Base-by-base conservation (phyloP, 148 eudicot species). In the Nyssa sinensis region DNA sequence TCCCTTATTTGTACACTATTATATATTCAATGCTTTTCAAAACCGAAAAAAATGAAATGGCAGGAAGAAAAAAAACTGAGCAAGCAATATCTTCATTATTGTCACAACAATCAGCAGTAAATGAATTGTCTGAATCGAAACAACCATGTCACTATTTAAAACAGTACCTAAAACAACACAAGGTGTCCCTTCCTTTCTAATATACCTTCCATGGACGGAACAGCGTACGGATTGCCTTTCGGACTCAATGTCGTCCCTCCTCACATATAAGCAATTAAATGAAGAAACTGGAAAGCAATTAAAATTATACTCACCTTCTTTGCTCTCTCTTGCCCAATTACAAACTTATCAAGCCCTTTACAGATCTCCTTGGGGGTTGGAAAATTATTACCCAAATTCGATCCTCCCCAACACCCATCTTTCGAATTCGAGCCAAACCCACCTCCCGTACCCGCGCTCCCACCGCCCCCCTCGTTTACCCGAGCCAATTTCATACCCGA, bases 261-360 rank as follows among this genome's bases (percentile, higher is more conserved):
- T n/a, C n/a, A n/a, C n/a, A n/a, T n/a, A n/a, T n/a, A n/a, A n/a
- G n/a, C 44, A 64, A 64, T 33, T 27, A 7, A 25, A 21, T 10
- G n/a, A n/a, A 62, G 67, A 5, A 58, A 2, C 29, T 31, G 61
- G 16, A 39, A 55, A 66, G 44, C 28, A 78, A 70, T 62, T 21
- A 67, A 70, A 23, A 9, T 59, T 31, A 19, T 57, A 74, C 58
- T 35, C 53, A 93, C 98, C 97, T 92, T 95, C 86, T 95, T 95
- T 71, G 97, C 96, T 75, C 92, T 92, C 75, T 89, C 91, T 81
- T 95, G 99, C 34, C 99, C 96, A 81, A 95, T 93, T 72, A 95
- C 98, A 89, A 92, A 95, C 90, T 89, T 92, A 83, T 95, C 99
- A 79, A 92, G 97, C 74, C 99, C 99, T 84, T 80, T 90, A 73